phyloP scores from a whole-genome alignment of 306 rosid genomes.

The Ziziphus jujuba region DNA sequence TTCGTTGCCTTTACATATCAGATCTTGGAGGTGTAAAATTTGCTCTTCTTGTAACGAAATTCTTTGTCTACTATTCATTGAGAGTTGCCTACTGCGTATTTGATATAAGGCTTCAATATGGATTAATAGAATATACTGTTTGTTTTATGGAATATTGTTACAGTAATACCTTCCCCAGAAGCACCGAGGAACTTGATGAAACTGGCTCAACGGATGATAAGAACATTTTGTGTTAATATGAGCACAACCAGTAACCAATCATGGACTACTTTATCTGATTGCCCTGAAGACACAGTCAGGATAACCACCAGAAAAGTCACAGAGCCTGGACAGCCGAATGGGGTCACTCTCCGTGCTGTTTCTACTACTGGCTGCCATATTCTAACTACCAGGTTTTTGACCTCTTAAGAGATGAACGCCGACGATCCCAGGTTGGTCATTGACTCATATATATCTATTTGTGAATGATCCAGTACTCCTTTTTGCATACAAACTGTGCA shows the following conservation, averaged over 20 bases:
- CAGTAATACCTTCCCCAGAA: slow-evolving; percentile 90
- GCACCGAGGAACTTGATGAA: slow-evolving; percentile 82
- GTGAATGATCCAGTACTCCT: neutral
- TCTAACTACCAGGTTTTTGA: slow-evolving; percentile 74
- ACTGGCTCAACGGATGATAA: slow-evolving; percentile 77
- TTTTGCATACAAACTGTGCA: neutral
- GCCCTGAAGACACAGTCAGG: slow-evolving; percentile 78
- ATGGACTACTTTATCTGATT: slow-evolving; percentile 90
- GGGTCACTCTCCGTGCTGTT: slow-evolving; percentile 76
- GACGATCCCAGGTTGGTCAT: slow-evolving; percentile 63
- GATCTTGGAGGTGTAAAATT: too few species aligned
- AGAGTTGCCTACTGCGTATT: too few species aligned
- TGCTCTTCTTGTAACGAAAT: too few species aligned
- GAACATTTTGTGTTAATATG: slow-evolving; percentile 72
- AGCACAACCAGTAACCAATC: slow-evolving; percentile 74
- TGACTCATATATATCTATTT: neutral
- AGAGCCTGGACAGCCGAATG: slow-evolving; percentile 86
- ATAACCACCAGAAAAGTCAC: slow-evolving; percentile 79
- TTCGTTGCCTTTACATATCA: too few species aligned
- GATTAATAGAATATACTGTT: neutral
- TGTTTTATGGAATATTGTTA: neutral
- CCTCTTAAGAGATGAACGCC: slow-evolving; percentile 77
- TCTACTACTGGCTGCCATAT: slow-evolving; percentile 91
- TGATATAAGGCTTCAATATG: neutral
- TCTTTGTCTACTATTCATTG: too few species aligned